Evolutionary conservation across 805 yeast species (phyloP).

Genomic region (Scheffersomyces amazonensis): DNA sequence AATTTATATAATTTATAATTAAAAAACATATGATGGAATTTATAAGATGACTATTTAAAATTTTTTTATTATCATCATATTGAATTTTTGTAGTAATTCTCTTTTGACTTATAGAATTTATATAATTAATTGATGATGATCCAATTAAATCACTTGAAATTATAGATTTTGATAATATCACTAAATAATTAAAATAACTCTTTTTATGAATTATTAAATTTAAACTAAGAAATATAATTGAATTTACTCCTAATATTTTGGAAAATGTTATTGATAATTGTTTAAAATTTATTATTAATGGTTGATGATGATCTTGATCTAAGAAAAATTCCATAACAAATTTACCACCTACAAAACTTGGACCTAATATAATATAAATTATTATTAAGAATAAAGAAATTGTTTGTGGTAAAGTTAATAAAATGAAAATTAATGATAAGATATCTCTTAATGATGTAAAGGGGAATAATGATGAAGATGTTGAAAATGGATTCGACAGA

Average conservation of each 20-base stretch:
- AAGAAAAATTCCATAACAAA: constrained; percentile 17
- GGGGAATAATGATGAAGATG: constrained; percentile 12
- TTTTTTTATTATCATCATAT: constrained; percentile 8
- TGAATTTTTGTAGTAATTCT: constrained; percentile 11
- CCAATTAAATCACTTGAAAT: constrained; percentile 29
- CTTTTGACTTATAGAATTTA: constrained; percentile 18
- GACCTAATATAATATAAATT: constrained; percentile 23
- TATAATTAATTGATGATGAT: constrained; percentile 18
- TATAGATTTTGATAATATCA: constrained; percentile 27
- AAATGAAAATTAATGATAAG: constrained; percentile 27
- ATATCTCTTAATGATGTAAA: constrained; percentile 28
- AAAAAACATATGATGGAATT: constrained; percentile 20
- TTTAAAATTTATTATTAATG: constrained; percentile 9
- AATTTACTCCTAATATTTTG: constrained; percentile 20
- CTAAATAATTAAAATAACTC: constrained; percentile 20
- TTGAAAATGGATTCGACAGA: neutral
- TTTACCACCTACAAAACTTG: constrained; percentile 27
- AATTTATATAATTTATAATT: constrained; percentile 16
- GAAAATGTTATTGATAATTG: constrained; percentile 14
- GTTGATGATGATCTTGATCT: constrained; percentile 9
- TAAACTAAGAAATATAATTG: constrained; percentile 19
- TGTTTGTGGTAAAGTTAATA: constrained; percentile 25
- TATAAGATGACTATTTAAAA: constrained; percentile 11
- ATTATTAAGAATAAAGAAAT: constrained; percentile 19
- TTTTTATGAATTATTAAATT: constrained; percentile 12